Evolutionary conservation across 192 early-diverging fungal species (phyloP).

Genomic region (Entophlyctis luteolus): DNA sequence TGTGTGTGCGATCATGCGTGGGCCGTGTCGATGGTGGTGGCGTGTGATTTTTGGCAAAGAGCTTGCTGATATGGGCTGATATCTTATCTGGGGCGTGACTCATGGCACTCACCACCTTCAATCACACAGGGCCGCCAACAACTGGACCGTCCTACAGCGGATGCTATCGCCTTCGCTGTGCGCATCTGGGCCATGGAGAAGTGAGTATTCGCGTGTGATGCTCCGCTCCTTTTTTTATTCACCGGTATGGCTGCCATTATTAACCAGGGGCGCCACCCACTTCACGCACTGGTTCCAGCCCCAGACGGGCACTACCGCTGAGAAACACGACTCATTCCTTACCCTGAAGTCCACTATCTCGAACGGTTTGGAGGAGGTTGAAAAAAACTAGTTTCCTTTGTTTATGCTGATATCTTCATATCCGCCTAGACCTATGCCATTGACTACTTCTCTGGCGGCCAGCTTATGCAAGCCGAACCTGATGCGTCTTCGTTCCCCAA

Average conservation of each 20-base stretch:
- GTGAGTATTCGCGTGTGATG: slow-evolving; percentile 33
- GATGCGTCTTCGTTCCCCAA: slow-evolving; percentile 99
- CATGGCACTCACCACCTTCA: slow-evolving; percentile 12
- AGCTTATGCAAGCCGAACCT: slow-evolving; percentile 96
- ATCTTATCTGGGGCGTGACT: not conserved
- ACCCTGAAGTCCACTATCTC: slow-evolving; percentile 76
- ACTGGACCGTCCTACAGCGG: slow-evolving; percentile 88
- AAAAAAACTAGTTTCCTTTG: not conserved
- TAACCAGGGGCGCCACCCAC: slow-evolving; percentile 82
- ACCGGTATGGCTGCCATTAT: not conserved
- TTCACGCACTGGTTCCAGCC: slow-evolving; percentile 99
- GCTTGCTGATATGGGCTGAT: not conserved
- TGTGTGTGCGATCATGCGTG: not conserved
- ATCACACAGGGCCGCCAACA: slow-evolving; percentile 82
- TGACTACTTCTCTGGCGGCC: slow-evolving; percentile 93
- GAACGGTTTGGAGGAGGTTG: slow-evolving; percentile 79
- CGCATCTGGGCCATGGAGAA: slow-evolving; percentile 93
- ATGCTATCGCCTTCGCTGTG: slow-evolving; percentile 96
- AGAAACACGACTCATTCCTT: slow-evolving; percentile 99
- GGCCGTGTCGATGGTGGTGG: not conserved
- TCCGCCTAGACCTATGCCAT: slow-evolving; percentile 58
- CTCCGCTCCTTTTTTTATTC: not conserved
- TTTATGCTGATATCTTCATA: slow-evolving; percentile 22
- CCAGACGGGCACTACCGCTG: slow-evolving; percentile 94
- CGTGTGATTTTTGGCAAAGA: not conserved